Conservation (phyloP, 306 rosid species). For the Canavalia ensiformis region DNA sequence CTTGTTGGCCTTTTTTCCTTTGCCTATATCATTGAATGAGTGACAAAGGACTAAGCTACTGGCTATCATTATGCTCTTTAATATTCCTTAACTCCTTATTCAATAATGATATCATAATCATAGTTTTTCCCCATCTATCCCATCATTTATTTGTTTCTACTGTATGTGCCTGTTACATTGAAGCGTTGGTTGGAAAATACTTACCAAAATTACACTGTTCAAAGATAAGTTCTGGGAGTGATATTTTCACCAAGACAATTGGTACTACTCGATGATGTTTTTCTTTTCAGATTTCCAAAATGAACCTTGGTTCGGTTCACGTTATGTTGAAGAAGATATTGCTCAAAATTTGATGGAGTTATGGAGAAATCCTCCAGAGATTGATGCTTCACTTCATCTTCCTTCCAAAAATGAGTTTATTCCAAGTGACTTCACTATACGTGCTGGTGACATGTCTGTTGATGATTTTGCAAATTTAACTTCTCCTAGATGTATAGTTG, state of each 20-base stretch:
- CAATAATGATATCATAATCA: constrained; percentile 26
- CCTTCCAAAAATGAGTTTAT: constrained; percentile 92
- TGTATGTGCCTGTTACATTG: constrained; percentile 28
- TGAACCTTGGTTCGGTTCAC: constrained; percentile 98
- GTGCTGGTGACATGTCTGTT: constrained; percentile 49
- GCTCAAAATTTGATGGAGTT: constrained; percentile 70
- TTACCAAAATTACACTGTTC: constrained; percentile 35
- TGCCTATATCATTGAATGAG: constrained; percentile 31
- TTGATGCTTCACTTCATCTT: constrained; percentile 81
- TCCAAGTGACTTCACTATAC: constrained; percentile 89
- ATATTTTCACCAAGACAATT: constrained; percentile 35
- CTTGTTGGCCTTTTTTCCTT: background rate
- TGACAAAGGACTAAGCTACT: constrained; percentile 14
- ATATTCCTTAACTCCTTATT: constrained; percentile 22
- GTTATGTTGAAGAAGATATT: constrained; percentile 77
- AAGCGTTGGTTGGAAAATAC: constrained; percentile 27
- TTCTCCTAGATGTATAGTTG: constrained; percentile 78
- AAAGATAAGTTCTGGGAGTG: constrained; percentile 30
- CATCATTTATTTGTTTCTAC: constrained; percentile 25
- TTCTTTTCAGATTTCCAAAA: constrained; percentile 65
- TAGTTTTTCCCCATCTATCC: background rate
- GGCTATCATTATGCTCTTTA: background rate
- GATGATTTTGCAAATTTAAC: constrained; percentile 55
- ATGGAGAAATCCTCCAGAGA: constrained; percentile 84
- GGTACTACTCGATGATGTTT: constrained; percentile 37